Base-by-base conservation (phyloP, 2,329 filamentous ascomycete species). In the Amylocarpus encephaloides region DNA sequence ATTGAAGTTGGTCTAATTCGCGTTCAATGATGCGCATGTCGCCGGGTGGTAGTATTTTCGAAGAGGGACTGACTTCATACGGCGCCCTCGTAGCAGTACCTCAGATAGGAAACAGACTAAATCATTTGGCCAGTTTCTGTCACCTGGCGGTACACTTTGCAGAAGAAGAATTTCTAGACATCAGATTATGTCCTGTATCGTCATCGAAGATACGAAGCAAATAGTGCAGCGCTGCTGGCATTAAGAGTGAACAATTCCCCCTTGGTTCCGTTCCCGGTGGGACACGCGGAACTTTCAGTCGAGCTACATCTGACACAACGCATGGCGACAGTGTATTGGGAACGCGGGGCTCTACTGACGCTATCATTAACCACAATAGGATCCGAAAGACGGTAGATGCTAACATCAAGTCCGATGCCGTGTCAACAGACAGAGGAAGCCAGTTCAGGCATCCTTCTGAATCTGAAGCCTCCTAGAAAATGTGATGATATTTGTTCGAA, bases 51-150 rank as follows among this genome's bases (percentile, higher is more conserved):
- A 48, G 61, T 53, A 55, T 55, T 61, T 40, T 15, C 44, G 65
- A 3, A 69, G 67, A 55, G 75, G 70, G 51, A 64, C 39, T 22
- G 75, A 67, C 34, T 62, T 65, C 47, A 77, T 59, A 22, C 77
- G 66, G 34, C 63, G 63, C 11, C 73, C 72, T 11, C 60, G 62
- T n/a, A 71, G 61, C 9, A 70, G 70, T 12, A 65, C 57, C 61
- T 78, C 75, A 46, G 80, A 68, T 13, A 59, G 56, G 5, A 57
- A 52, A 77, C 76, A 80, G 9, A 63, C 64, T 1, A 64, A 55
- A 16, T 68, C 53, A 1, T 70, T 70, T 0, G 77, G 78, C 77
- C 76, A 80, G 43, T 62, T 36, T 5, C 13, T 10, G 15, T 52
- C 47, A 10, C 54, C 54, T 10, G 54, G 56, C n/a, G n/a, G 18